Base-by-base conservation (phyloP, 2,329 filamentous ascomycete genomes). In the Ampelomyces quisqualis region DNA sequence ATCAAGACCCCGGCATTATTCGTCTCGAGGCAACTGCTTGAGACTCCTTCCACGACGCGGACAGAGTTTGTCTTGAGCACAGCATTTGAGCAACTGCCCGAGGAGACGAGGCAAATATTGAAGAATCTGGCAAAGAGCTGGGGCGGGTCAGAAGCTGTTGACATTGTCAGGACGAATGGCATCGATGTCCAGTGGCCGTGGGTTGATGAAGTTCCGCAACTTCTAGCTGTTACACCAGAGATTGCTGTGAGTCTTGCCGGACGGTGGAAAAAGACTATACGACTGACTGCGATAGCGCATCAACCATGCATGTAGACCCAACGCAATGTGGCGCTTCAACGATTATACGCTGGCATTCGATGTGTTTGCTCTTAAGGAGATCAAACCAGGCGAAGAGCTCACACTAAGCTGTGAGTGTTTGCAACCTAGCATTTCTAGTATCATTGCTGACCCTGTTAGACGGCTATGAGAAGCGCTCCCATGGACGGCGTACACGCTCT, bases 301-400 rank as follows among this genome's bases (percentile, higher is more conserved):
- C 42, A 67, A 67, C 34, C 64, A 66, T 31, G 63, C 59, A 23
- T 67, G 64, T 38, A 57, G 64, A 13, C 60, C 59, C 11, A 67
- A 65, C 21, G 52, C 64, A 1, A 51, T 55, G 36, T 66, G 63
- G 42, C 60, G 62, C 26, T 65, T 67, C 49, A 45, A 62, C 38
- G 52, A 60, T 45, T 52, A 45, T 17, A 58, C 58, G 0, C 43
- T 67, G 3, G 50, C 40, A 13, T 53, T 62, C 7, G 56, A 59
- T 6, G 49, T 64, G 15, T 55, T 63, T 37, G 55, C 62, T 7
- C 45, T 66, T 5, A 51, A 38, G 9, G 49, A 58, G 13, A 60
- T 67, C 38, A 48, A 54, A 18, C 47, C 55, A 1, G 55, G 57
- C 19, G 55, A 64, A 24, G 64, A 67, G 35, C 41, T 67, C 6